phyloP scores from a whole-genome alignment of 2,329 filamentous ascomycete genomes.

The Sclerotinia borealis region DNA sequence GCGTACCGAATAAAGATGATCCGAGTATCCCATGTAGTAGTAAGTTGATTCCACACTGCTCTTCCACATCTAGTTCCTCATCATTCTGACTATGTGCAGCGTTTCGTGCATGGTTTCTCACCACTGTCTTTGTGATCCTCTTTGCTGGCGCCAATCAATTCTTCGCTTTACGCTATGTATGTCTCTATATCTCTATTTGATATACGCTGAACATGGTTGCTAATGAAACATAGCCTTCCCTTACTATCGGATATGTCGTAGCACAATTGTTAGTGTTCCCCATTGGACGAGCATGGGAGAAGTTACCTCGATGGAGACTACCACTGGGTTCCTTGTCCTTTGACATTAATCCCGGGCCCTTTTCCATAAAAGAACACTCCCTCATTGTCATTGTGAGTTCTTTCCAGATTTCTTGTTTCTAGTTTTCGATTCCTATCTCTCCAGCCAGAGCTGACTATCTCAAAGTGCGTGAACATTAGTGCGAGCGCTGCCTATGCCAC shows the following conservation, averaged over 20 bases:
- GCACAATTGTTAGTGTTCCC: constrained; percentile 22
- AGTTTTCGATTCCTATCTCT: too few relatives aligned
- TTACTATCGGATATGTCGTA: constrained; percentile 20
- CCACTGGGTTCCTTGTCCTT: constrained; percentile 35
- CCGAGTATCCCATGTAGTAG: not conserved
- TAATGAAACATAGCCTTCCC: constrained; percentile 11
- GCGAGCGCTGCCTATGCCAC: constrained; percentile 40
- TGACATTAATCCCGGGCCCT: constrained; percentile 49
- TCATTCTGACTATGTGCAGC: constrained; percentile 25
- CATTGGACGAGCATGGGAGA: constrained; percentile 45
- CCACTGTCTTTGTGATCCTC: constrained; percentile 33
- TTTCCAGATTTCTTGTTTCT: not conserved
- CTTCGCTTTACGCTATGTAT: constrained; percentile 18
- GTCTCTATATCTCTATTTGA: not conserved
- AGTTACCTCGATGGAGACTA: constrained; percentile 47
- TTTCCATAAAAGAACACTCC: constrained; percentile 62
- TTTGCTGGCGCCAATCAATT: constrained; percentile 19
- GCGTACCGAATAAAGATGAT: not conserved
- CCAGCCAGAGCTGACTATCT: constrained; percentile 42
- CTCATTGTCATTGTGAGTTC: constrained; percentile 49
- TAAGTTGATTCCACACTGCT: not conserved
- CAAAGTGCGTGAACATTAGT: constrained; percentile 34
- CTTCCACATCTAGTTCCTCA: not conserved
- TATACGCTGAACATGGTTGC: not conserved
- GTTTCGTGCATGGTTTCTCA: constrained; percentile 57